Conservation (phyloP, 305 asterid genomes). For the Fraxinus platypoda region DNA sequence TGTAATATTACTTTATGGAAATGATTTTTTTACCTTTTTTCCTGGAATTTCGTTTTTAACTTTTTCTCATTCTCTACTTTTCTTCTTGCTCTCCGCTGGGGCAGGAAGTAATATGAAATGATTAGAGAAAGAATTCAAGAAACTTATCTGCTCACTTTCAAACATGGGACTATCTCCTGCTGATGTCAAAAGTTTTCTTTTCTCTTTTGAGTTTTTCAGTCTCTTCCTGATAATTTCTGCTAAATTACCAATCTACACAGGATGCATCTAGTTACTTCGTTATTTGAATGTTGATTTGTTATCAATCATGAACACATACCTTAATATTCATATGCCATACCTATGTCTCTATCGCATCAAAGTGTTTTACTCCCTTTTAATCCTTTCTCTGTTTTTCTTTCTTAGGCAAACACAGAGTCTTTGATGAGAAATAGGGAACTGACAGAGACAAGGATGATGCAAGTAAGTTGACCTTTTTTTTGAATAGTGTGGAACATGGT, state of each 20-base stretch:
- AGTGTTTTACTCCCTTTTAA: neutral
- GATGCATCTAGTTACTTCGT: slow-evolving; percentile 11
- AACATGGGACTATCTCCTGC: slow-evolving; percentile 4
- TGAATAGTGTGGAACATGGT: slow-evolving; percentile 24
- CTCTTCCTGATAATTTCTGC: slow-evolving; percentile 12
- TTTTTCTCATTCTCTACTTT: slow-evolving; percentile 5
- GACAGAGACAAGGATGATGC: slow-evolving; percentile 99
- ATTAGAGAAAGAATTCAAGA: neutral
- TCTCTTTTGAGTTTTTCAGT: slow-evolving; percentile 8
- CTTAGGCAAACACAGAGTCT: slow-evolving; percentile 86
- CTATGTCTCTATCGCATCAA: neutral
- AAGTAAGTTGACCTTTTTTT: slow-evolving; percentile 55
- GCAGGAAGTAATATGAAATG: slow-evolving; percentile 2
- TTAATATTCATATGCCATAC: neutral
- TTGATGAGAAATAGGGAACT: slow-evolving; percentile 93
- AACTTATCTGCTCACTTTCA: slow-evolving; percentile 7
- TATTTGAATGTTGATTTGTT: slow-evolving; percentile 16
- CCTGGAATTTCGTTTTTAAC: neutral
- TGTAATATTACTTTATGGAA: neutral
- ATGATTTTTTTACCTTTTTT: neutral
- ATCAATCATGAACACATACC: neutral
- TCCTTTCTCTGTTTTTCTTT: slow-evolving; percentile 5
- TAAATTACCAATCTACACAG: slow-evolving; percentile 1
- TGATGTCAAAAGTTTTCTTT: slow-evolving; percentile 15
- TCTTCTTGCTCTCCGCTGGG: neutral